Evolutionary conservation across 768 basidiomycete genomes (phyloP).

Genomic region (Mycena kentingensis): DNA sequence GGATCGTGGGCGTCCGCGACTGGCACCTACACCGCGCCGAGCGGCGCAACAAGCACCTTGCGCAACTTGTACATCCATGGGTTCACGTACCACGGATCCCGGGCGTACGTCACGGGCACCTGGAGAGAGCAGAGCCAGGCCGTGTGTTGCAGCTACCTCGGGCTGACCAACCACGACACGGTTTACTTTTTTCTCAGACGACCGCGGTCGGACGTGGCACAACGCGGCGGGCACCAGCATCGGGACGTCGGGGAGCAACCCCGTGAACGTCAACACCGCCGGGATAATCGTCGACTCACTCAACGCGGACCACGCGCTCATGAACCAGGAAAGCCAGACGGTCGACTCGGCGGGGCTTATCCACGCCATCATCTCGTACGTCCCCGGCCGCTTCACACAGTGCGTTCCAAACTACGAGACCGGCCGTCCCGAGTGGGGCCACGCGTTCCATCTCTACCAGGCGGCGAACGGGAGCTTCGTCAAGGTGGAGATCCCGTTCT

Average conservation of each 20-base stretch:
- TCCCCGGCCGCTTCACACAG: conserved; percentile 49
- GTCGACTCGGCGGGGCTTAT: conserved; percentile 48
- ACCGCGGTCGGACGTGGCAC: conserved; percentile 49
- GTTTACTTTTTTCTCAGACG: conserved; percentile 49
- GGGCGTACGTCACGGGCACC: conserved; percentile 47
- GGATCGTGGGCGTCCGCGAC: conserved; percentile 49
- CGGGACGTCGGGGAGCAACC: conserved; percentile 43
- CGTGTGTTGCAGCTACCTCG: conserved; percentile 44
- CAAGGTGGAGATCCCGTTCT: conserved; percentile 50
- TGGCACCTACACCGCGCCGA: conserved; percentile 46
- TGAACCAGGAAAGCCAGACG: conserved; percentile 54
- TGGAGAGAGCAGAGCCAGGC: conserved; percentile 48
- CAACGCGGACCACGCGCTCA: conserved; percentile 51
- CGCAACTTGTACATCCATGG: conserved; percentile 52
- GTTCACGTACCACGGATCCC: conserved; percentile 41
- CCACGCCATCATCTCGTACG: conserved; percentile 50
- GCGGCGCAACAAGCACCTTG: conserved; percentile 41
- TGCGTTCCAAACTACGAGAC: conserved; percentile 46
- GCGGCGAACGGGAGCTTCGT: conserved; percentile 43
- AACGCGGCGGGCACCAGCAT: conserved; percentile 42
- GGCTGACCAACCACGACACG: conserved; percentile 52
- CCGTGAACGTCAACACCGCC: conserved; percentile 44
- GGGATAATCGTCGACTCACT: conserved; percentile 47
- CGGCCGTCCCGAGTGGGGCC: conserved; percentile 38
- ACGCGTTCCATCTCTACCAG: conserved; percentile 47